phyloP scores from a whole-genome alignment of 805 yeast genomes.

The Schizosaccharomyces octosporus region DNA sequence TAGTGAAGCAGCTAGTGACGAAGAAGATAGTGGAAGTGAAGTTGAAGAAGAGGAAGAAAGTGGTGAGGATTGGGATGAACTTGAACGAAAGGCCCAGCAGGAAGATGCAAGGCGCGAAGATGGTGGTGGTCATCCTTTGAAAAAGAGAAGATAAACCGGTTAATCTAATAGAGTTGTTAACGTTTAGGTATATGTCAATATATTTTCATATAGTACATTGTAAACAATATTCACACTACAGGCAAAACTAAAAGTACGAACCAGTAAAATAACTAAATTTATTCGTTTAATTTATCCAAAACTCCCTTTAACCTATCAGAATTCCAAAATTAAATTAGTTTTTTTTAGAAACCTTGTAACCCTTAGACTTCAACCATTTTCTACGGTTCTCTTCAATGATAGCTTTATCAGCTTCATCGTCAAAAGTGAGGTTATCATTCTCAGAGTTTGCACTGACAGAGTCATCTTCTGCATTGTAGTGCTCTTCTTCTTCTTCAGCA shows the following conservation, averaged over 20 bases:
- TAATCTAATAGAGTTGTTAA: not conserved
- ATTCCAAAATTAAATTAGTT: not conserved
- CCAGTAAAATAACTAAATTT: too few species aligned
- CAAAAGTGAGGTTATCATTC: not conserved
- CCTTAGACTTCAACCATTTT: conserved; percentile 27
- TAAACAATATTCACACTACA: too few species aligned
- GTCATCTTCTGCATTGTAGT: not conserved
- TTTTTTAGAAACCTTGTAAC: conserved; percentile 39
- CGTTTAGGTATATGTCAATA: too few species aligned
- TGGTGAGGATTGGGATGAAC: conserved; percentile 20
- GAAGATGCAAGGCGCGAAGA: conserved; percentile 16
- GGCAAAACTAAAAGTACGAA: too few species aligned
- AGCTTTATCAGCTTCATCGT: conserved; percentile 2
- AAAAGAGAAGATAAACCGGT: not conserved
- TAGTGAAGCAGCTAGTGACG: conserved; percentile 9
- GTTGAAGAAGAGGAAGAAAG: conserved; percentile 2
- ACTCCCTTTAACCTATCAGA: too few species aligned
- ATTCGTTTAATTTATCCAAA: too few species aligned
- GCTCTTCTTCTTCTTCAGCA: conserved; percentile 2
- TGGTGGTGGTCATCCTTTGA: not conserved
- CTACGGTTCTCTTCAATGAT: not conserved
- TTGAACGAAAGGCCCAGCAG: conserved; percentile 31
- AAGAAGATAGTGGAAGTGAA: conserved; percentile 10
- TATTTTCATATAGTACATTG: too few species aligned
- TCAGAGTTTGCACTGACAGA: not conserved